phyloP scores from a whole-genome alignment of 2,329 filamentous ascomycete genomes.

The Curvularia eragrostidis region DNA sequence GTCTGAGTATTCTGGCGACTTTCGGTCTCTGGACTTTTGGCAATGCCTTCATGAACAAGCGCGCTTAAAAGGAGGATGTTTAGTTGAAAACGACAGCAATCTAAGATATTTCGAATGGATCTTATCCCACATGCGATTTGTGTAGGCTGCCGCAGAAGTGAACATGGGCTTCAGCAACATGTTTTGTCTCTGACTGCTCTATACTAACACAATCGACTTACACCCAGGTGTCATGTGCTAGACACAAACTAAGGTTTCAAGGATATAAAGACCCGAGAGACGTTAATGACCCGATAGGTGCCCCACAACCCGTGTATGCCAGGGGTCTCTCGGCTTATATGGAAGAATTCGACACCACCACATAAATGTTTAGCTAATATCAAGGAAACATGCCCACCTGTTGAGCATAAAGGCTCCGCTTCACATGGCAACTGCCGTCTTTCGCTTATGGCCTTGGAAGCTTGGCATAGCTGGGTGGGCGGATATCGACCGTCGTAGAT shows the following conservation, averaged over 20 bases:
- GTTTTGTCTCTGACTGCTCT: not conserved
- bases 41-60: conserved; percentile 59
- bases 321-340: conserved; percentile 16
- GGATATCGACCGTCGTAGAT: conserved; percentile 19
- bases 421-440: conserved; percentile 28
- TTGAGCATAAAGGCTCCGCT: conserved; percentile 5
- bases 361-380: conserved; percentile 13
- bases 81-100: not conserved
- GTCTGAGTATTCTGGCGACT: conserved; percentile 77
- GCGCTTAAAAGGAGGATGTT: conserved; percentile 1
- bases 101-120: not conserved
- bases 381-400: conserved; percentile 18
- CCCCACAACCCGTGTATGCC: conserved; percentile 20
- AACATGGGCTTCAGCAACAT: not conserved
- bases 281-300: not conserved
- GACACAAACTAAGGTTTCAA: not conserved
- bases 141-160: not conserved
- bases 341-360: conserved; percentile 20
- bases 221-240: not conserved
- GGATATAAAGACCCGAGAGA: not conserved
- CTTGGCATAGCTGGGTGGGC: conserved; percentile 13
- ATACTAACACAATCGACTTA: not conserved
- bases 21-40: conserved; percentile 84
- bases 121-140: not conserved
- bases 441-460: conserved; percentile 3